These are phyloP conservation scores for Cryptococcus deneoformans DNA, from an alignment of 1,284 basidiomycete species.

Conservation along the genomic window DNA sequence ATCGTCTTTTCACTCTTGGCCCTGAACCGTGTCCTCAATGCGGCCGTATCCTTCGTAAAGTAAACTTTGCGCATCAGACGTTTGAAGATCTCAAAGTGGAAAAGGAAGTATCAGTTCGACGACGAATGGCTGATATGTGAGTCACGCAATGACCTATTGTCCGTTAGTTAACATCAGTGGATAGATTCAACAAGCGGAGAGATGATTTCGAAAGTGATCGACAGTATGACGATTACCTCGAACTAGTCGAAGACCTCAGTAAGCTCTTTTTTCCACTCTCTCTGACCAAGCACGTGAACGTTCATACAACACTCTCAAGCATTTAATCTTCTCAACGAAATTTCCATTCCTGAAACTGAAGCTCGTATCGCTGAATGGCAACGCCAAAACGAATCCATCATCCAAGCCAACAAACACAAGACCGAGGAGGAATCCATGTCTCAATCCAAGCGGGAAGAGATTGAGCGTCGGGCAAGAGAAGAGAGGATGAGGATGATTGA, in stretches of 20 bases:
- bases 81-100: slow-evolving; percentile 97
- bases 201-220: slow-evolving; percentile 83
- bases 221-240: slow-evolving; percentile 94
- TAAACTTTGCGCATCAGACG: slow-evolving; percentile 92
- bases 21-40: slow-evolving; percentile 97
- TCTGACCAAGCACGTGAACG: background rate
- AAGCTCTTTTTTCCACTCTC: background rate
- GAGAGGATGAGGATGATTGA: slow-evolving; percentile 59
- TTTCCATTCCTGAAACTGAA: slow-evolving; percentile 82
- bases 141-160: slow-evolving; percentile 15
- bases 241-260: slow-evolving; percentile 96
- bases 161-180: background rate
- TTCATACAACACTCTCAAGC: slow-evolving; percentile 54
- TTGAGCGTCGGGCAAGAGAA: slow-evolving; percentile 66
- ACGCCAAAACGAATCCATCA: slow-evolving; percentile 72
- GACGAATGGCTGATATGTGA: slow-evolving; percentile 81
- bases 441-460: slow-evolving; percentile 63
- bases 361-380: slow-evolving; percentile 75
- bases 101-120: slow-evolving; percentile 88
- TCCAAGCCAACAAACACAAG: slow-evolving; percentile 73
- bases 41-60: slow-evolving; percentile 81
- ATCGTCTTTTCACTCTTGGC: slow-evolving; percentile 91
- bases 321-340: slow-evolving; percentile 92
- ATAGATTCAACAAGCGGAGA: slow-evolving; percentile 85
- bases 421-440: slow-evolving; percentile 53